A percentile compares a stretch with the other conserved stretches of the same genome.
Evolutionary conservation across 805 yeast genomes (phyloP).

Genomic region (Zygoascus bituminiphila): DNA sequence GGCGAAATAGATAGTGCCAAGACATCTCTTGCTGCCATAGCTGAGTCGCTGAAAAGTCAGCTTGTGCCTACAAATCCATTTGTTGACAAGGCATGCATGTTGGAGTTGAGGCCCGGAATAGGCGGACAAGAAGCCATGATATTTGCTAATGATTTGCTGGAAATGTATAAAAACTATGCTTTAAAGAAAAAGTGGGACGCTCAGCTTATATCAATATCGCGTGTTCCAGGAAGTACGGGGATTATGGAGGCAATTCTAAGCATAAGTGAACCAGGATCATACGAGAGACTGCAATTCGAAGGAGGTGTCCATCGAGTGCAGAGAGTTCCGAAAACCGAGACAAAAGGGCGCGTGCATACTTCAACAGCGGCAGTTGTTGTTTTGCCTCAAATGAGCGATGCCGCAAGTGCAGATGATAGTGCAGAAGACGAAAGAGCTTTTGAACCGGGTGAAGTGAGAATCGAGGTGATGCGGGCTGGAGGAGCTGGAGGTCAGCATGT

Average conservation of each 20-base stretch:
- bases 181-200: conserved; percentile 57
- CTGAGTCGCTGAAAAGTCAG: conserved; percentile 37
- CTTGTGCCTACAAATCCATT: conserved; percentile 72
- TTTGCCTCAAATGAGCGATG: conserved; percentile 59
- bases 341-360: conserved; percentile 90
- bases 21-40: conserved; percentile 38
- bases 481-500: conserved; percentile 99
- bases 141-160: conserved; percentile 69
- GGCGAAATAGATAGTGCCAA: conserved; percentile 43
- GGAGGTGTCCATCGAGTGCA: conserved; percentile 97
- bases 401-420: conserved; percentile 32
- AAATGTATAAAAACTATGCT: conserved; percentile 75
- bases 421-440: conserved; percentile 56
- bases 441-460: conserved; percentile 77
- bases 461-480: conserved; percentile 95
- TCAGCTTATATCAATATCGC: conserved; percentile 48
- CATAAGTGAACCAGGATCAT: conserved; percentile 71
- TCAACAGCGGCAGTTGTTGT: conserved; percentile 95
- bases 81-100: conserved; percentile 64
- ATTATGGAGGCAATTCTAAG: conserved; percentile 67
- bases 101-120: conserved; percentile 90
- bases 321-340: conserved; percentile 86
- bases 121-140: conserved; percentile 93
- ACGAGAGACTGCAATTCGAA: conserved; percentile 65
- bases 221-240: conserved; percentile 47